Conservation (phyloP, 352 stramenopile genomes). For the Globisporangium perplexum region DNA sequence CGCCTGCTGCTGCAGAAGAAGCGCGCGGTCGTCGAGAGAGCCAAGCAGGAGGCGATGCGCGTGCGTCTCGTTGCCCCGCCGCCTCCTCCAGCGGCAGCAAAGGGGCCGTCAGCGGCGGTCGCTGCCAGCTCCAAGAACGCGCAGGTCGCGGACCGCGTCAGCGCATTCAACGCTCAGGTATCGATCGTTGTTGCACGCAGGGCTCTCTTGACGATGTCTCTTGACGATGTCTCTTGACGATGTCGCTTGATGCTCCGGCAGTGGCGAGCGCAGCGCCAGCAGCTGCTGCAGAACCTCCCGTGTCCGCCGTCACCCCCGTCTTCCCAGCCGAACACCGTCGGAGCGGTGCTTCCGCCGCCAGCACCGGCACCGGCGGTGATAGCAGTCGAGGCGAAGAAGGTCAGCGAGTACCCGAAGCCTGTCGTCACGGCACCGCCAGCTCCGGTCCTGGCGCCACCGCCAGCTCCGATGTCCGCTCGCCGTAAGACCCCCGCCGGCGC, state of each 20-base stretch:
- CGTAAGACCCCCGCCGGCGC: neutral
- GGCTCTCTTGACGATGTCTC: neutral
- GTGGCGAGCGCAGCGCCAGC: constrained; percentile 39
- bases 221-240: neutral
- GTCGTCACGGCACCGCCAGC: neutral
- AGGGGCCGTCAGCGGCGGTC: neutral
- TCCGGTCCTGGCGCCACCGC: constrained; percentile 4
- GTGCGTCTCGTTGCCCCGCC: neutral
- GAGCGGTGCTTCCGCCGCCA: constrained; percentile 4
- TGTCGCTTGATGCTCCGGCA: constrained; percentile 3
- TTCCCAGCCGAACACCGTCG: neutral
- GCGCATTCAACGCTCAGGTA: constrained; percentile 58
- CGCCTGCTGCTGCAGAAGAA: constrained; percentile 20
- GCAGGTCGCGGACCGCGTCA: constrained; percentile 26
- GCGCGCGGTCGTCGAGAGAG: constrained; percentile 15
- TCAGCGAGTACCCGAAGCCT: constrained; percentile 12
- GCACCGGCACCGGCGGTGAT: constrained; percentile 7
- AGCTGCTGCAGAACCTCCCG: constrained; percentile 22
- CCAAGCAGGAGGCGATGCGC: constrained; percentile 11
- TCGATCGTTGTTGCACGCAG: no score
- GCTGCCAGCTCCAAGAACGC: constrained; percentile 1
- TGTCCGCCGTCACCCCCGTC: constrained; percentile 9
- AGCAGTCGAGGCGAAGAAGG: constrained; percentile 7
- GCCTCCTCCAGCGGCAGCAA: neutral
- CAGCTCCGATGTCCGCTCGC: neutral